Evolutionary conservation across 345 rosid species (phyloP), one percentile per base, ranked within the genome.

Genomic region (Trapa bicornis): DNA sequence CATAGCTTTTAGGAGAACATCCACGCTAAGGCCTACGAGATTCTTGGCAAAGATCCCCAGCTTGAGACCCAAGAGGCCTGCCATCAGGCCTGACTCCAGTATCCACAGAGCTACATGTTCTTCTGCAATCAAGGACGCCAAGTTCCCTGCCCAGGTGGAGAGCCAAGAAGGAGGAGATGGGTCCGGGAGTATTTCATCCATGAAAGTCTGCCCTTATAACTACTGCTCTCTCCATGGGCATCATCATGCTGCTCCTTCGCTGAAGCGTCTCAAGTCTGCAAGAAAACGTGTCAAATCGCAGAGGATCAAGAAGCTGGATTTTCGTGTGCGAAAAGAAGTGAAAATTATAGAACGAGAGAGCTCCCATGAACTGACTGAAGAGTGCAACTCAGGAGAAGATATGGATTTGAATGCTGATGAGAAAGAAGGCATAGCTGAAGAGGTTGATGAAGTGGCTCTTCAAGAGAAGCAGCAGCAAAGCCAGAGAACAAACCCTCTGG

Each of bases 191-290:
- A 53, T 67, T 75, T 67, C 81, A 17, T 67, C 39, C 2, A 47
- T 47, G 69, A 81, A 78, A 71, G 83, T 81, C 37, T 94, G 99
- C 66, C 74, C 74, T 1, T 95, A 89, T 69, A 85, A 77, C 75
- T 95, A 91, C 61, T 95, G 99, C 67, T 95, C 99, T 67, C 81
- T 95, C 39, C 99, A 95, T 11, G 92, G 96, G 33, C 89, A 83
- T 70, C 77, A 64, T 63, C 93, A 85, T 7, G 60, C 33, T 77
- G 70, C 75, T 13, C 87, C 88, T 32, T 81, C 90, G 36, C 33
- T 87, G 75, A 86, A 80, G 80, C 82, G 80, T 67, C 80, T 87
- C 75, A 82, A 83, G 43, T 85, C 91, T 6, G 82, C 83, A 80
- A 80, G 93, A 76, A 80, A 89, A 72, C 82, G 73, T 50, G 47